Evolutionary conservation across 2,329 filamentous ascomycete genomes (phyloP), one percentile per base, ranked within the genome.

Genomic region (Dothistroma septosporum): DNA sequence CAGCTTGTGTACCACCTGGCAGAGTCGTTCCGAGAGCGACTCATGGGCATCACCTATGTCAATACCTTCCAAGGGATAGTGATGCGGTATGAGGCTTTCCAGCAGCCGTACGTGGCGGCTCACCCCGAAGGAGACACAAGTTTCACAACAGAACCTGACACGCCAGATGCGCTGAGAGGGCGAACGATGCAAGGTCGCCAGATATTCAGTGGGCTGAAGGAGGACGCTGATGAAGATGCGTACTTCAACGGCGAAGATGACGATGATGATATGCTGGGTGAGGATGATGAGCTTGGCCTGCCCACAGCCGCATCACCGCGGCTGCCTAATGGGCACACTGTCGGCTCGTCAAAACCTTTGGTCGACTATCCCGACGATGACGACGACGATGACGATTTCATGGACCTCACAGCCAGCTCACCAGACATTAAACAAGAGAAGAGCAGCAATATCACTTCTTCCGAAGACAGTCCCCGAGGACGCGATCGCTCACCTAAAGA

Each of bases 301-400:
- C 72, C 72, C 5, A 71, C 67, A 10, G 61, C 70, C 6, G 59
- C 61, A 19, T 59, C 55, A 3, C 35, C 54, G 21, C 50, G 57
- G 35, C 22, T 80, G 11, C 75, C 80, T 7, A 92, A 92, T 66
- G 90, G 86, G 24, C 64, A 66, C 55, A 35, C 24, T 21, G 82
- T 82, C 14, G 84, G 85, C 21, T 80, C 87, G 0, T 76, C 83
- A 55, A 91, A 88, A 71, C 89, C 89, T 1, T 79, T 97, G 22
- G 94, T 99, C 35, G 91, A 96, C 73, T 99, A 99, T 72, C 86
- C 88, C 0, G 95, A 95, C 41, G 92, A 97, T 67, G 93, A 97
- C 61, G 91, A 94, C n/a, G 85, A 83, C 10, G 50, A 53, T 22
- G 78, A 77, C 11, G 77, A 78, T 16, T 64, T 67, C 12, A 86